Evolutionary conservation across 2,329 filamentous ascomycete species (phyloP), one percentile per base, ranked within the genome.

Genomic region (Nannizziopsis arthrosporioides): DNA sequence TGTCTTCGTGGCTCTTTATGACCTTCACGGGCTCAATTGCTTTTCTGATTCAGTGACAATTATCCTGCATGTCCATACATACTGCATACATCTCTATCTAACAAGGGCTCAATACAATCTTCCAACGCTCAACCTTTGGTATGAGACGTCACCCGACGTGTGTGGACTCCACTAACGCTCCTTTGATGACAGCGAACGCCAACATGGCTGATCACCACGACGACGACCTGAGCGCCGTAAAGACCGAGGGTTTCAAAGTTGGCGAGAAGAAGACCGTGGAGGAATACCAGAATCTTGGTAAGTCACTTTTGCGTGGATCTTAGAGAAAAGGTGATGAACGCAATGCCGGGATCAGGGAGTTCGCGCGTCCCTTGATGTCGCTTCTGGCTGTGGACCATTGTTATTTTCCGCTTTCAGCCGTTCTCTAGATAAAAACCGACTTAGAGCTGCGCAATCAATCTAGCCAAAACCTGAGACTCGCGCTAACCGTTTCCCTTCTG

Each of bases 211-310:
- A 80, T 59, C 73, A 78, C 63, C 73, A 82, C 56, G 77, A 85
- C 10, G 87, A 94, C 53, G 90, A 96, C 62, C 80, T 90, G 57
- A 75, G 84, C 68, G 83, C 87, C 55, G 85, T 92, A 73, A 78
- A 83, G 72, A 95, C 89, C 57, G 82, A 89, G 72, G 90, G 90
- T 66, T 96, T 95, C 82, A 95, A 93, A 80, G 84, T 95, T 64
- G 89, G 87, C 58, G 87, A 95, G 79, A 95, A 95, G 82, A 94
- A 96, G 79, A 93, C 86, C 59, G 77, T 98, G 63, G 85, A 90
- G 55, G 85, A 95, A 69, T 95, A 95, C 72, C 78, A 90, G 64
- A 76, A 94, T 68, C 84, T 98, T 71, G 92, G 88, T 94, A 74
- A 63, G 85, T 55, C 8, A 17, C 19, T 9, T 19, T 31, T 7